A percentile compares a stretch with the other conserved stretches of the same genome.
These are phyloP conservation scores for Lachnellula hyalina DNA, from an alignment of 2,329 filamentous ascomycete species.

Conservation along the genomic window DNA sequence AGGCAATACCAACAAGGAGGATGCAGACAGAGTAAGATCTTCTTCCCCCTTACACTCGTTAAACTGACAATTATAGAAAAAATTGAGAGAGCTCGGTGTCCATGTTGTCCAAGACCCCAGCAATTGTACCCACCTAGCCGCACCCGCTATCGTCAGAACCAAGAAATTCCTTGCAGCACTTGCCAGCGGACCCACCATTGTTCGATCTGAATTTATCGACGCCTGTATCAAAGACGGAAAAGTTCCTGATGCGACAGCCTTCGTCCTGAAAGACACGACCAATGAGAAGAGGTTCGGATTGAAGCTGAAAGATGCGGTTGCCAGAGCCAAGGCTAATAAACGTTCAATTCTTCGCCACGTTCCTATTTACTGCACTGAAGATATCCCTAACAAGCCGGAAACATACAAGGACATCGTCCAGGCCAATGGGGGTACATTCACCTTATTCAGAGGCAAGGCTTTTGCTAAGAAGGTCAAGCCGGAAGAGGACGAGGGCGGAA, in stretches of 20 bases:
- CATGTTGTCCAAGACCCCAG: constrained; percentile 70
- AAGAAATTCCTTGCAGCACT: constrained; percentile 89
- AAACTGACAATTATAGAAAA: constrained; percentile 51
- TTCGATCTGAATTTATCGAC: constrained; percentile 75
- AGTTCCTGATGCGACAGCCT: constrained; percentile 59
- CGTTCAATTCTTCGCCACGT: constrained; percentile 70
- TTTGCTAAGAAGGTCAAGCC: constrained; percentile 58
- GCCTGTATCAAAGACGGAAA: constrained; percentile 65
- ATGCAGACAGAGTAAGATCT: constrained; percentile 67
- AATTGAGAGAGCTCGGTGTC: constrained; percentile 78
- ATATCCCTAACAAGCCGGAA: constrained; percentile 74
- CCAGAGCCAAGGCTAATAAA: constrained; percentile 68
- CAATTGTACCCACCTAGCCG: constrained; percentile 79
- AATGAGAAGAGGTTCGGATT: constrained; percentile 69
- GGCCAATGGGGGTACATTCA: constrained; percentile 81
- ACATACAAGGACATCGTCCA: constrained; percentile 82
- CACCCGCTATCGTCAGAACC: constrained; percentile 80
- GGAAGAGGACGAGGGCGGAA: constrained; percentile 53
- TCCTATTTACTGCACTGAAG: constrained; percentile 78
- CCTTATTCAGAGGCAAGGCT: constrained; percentile 66
- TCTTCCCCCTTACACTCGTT: constrained; percentile 2
- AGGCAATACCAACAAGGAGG: constrained; percentile 65
- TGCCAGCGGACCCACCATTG: constrained; percentile 71
- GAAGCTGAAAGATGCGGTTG: constrained; percentile 61
- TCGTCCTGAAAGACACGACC: constrained; percentile 63